These are phyloP conservation scores for Starmerella stigmatis DNA, from an alignment of 805 yeast genomes.

Conservation along the genomic window DNA sequence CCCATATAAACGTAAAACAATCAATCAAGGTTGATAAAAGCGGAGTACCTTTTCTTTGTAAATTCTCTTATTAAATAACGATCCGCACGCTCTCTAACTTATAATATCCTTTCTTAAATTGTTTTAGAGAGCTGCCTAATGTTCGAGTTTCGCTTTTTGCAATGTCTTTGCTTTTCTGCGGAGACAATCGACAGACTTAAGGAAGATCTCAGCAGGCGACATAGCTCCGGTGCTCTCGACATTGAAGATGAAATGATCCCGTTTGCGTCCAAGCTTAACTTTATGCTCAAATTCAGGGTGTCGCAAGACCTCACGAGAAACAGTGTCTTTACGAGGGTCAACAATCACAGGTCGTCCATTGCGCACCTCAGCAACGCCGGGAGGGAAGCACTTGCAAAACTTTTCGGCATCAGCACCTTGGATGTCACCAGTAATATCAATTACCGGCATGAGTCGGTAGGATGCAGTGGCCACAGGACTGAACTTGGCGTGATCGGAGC, in stretches of 20 bases:
- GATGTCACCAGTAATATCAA: slow-evolving; percentile 50
- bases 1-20: slow-evolving; percentile 17
- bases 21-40: background rate
- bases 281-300: slow-evolving; percentile 83
- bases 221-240: slow-evolving; percentile 94
- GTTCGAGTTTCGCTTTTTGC: slow-evolving; percentile 19
- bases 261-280: slow-evolving; percentile 80
- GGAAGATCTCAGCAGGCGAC: slow-evolving; percentile 92
- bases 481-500: slow-evolving; percentile 93
- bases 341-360: slow-evolving; percentile 66
- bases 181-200: slow-evolving; percentile 76
- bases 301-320: slow-evolving; percentile 89
- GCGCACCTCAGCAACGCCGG: slow-evolving; percentile 78
- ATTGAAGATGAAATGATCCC: slow-evolving; percentile 89
- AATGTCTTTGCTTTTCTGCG: slow-evolving; percentile 48
- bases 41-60: no score
- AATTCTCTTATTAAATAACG: no score
- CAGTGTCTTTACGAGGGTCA: slow-evolving; percentile 92
- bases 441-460: slow-evolving; percentile 82
- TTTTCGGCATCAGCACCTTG: slow-evolving; percentile 63
- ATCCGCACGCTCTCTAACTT: no score
- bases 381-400: slow-evolving; percentile 83
- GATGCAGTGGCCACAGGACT: slow-evolving; percentile 97
- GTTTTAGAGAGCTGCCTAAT: background rate
- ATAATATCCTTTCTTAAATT: background rate